Evolutionary conservation across 2,329 filamentous ascomycete genomes (phyloP).

Genomic region (Achaetomium macrosporum): DNA sequence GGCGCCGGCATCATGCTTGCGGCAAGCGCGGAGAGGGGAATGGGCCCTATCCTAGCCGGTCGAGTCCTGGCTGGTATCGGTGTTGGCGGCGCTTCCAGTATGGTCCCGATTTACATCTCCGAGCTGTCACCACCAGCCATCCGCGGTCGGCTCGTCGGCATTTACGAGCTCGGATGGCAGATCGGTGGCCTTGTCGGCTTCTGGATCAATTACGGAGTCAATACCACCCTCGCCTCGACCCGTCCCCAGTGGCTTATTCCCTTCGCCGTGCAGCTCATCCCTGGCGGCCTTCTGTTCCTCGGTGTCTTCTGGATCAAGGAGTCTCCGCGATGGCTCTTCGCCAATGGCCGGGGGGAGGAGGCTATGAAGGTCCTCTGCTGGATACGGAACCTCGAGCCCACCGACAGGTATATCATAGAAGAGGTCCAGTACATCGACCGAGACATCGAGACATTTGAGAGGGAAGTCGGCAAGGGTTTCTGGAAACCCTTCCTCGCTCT

Average conservation of each 20-base stretch:
- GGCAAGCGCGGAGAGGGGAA: slow-evolving; percentile 52
- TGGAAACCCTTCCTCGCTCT: slow-evolving; percentile 64
- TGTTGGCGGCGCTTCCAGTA: slow-evolving; percentile 57
- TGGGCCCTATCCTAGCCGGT: slow-evolving; percentile 59
- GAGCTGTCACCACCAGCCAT: slow-evolving; percentile 57
- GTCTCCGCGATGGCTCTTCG: slow-evolving; percentile 65
- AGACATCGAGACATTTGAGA: slow-evolving; percentile 59
- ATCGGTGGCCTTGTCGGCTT: slow-evolving; percentile 58
- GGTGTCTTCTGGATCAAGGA: slow-evolving; percentile 57
- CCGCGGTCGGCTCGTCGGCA: slow-evolving; percentile 58
- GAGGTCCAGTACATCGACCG: slow-evolving; percentile 66
- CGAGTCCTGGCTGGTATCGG: slow-evolving; percentile 59
- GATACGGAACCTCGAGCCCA: slow-evolving; percentile 53
- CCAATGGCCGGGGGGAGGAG: slow-evolving; percentile 53
- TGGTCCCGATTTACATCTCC: slow-evolving; percentile 58
- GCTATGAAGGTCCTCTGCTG: slow-evolving; percentile 56
- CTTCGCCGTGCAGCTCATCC: slow-evolving; percentile 62
- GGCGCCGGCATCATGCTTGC: slow-evolving; percentile 70
- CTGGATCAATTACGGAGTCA: slow-evolving; percentile 61
- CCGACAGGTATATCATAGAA: slow-evolving; percentile 63
- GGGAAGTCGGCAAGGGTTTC: slow-evolving; percentile 63
- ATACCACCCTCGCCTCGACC: slow-evolving; percentile 41
- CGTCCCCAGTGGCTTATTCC: slow-evolving; percentile 59
- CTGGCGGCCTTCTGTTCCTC: slow-evolving; percentile 55
- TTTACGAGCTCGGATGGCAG: slow-evolving; percentile 63